Evolutionary conservation across 2,329 filamentous ascomycete species (phyloP), one percentile per base, ranked within the genome.

Genomic region (Alternaria sp.): DNA sequence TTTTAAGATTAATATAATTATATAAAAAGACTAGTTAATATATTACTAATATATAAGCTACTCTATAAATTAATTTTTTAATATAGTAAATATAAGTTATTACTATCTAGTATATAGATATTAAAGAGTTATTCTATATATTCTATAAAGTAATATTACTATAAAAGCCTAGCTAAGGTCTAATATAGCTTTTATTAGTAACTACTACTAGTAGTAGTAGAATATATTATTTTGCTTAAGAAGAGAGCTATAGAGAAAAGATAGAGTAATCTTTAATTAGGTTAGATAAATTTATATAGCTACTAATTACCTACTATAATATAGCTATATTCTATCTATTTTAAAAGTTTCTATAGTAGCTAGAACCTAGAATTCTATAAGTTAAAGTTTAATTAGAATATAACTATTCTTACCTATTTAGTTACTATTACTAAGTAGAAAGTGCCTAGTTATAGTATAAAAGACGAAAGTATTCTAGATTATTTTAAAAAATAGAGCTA

Each of bases 401-500:
- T 43, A 23, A 13, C 25, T 44, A 54, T 54, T 64, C 51, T 30
- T 64, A 64, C 62, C 59, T 55, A 57, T 90, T 25, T 87, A 85
- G 73, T 97, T 93, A 65, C 93, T 92, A 71, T 93, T 93, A 52
- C 92, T 83, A 54, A 96, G 81, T 53, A 93, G 84, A 73, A 96
- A 97, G 67, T 88, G 80, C 56, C 93, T 93, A 8, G 85, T 81
- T 21, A 86, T 80, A 60, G 85, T 86, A 26, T 81, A 82, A 79
- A 91, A 96, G 2, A 83, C 84, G 53, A 86, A 80, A 9, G 92
- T 96, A 75, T 90, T 83, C 87, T 89, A 97, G 78, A 97, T 96
- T 32, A 90, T 93, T 83, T 97, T 93, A 77, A 86, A 97, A 79
- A 97, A 90, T 51, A 97, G 85, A 65, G 90, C 90, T 3, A 91